Evolutionary conservation across 495 filamentous ascomycete genomes (phyloP), one percentile per base, ranked within the genome.

Genomic region (Penicillium flavigenum): DNA sequence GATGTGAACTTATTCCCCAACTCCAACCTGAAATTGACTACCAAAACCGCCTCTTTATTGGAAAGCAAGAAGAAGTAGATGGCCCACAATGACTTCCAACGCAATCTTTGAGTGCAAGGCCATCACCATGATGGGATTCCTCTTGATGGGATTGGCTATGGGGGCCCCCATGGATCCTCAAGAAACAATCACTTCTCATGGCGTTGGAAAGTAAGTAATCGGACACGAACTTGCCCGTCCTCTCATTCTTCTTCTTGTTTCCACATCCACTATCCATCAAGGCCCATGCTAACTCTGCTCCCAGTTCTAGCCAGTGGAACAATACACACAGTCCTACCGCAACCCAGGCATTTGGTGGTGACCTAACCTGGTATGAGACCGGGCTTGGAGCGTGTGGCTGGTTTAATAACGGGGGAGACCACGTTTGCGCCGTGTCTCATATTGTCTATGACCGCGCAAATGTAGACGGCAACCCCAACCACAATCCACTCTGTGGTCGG

Each of bases 341-440:
- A 7, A 5, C 16, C 3, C 19, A 50, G 31, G 17, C 31, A 0
- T 53, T 43, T 26, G 38, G 19, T 19, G 89, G 88, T 47, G 84
- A 91, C 49, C 63, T 90, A 36, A 92, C 88, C 0, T 91, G 86
- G 74, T 92, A 89, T 65, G 72, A 68, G 20, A 81, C 88, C 5
- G 86, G 70, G 0, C 75, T 91, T 2, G 89, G 90, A 17, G 82
- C 88, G 1, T 95, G 90, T 63, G 90, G 90, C 3, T 74, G 79
- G 24, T 78, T 70, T 9, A 83, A 77, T 39, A 73, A 65, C 0
- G 67, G 67, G 10, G 72, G 63, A 12, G 86, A 89, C 32, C 54
- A 74, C 19, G 80, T 91, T n/a, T 84, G 83, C 19, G 84, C 88
- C 1, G 76, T 93, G 0, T 86, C 84, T 1, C 82, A 86, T 62